Evolutionary conservation across 495 filamentous ascomycete species (phyloP).

Genomic region (Hypomontagnella submonticulosa): DNA sequence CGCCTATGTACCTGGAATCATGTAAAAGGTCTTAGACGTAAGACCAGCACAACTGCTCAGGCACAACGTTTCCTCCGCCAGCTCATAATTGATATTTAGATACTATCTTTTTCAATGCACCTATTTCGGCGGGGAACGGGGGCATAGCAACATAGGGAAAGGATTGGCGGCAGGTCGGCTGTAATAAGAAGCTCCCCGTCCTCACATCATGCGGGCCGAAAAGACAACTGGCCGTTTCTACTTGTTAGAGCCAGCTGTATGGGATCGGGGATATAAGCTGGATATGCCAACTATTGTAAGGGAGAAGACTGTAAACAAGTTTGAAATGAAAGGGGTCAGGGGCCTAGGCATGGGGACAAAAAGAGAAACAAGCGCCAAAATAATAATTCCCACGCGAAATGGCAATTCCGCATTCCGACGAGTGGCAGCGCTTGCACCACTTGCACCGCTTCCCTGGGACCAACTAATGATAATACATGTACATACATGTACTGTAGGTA

Average conservation of each 20-base stretch:
- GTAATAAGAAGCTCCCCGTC: constrained; percentile 2
- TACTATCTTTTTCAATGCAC: constrained; percentile 1
- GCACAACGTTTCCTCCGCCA: constrained; percentile 8
- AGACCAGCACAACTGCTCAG: constrained; percentile 7
- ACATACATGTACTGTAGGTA: not conserved
- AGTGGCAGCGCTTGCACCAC: constrained; percentile 4
- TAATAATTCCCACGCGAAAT: constrained; percentile 11
- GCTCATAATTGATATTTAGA: too few relatives aligned
- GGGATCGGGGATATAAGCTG: constrained; percentile 19
- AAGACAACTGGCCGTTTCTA: constrained; percentile 13
- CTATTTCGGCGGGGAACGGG: constrained; percentile 4
- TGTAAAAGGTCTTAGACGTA: not conserved
- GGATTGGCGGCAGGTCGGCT: constrained; percentile 15
- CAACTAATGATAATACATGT: constrained; percentile 7
- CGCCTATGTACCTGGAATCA: not conserved
- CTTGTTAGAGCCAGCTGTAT: not conserved
- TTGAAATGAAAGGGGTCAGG: constrained; percentile 37
- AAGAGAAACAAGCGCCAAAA: constrained; percentile 29
- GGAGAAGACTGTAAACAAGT: constrained; percentile 10
- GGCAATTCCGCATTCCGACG: constrained; percentile 21
- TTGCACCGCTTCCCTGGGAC: constrained; percentile 30
- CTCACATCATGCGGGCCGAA: constrained; percentile 17
- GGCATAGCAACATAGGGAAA: constrained; percentile 14
- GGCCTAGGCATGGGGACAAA: constrained; percentile 9
- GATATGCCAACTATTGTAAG: constrained; percentile 3